A percentile compares a stretch with the other conserved stretches of the same genome.
phyloP scores from a whole-genome alignment of 352 stramenopile species.

The Blastocystis sp. region DNA sequence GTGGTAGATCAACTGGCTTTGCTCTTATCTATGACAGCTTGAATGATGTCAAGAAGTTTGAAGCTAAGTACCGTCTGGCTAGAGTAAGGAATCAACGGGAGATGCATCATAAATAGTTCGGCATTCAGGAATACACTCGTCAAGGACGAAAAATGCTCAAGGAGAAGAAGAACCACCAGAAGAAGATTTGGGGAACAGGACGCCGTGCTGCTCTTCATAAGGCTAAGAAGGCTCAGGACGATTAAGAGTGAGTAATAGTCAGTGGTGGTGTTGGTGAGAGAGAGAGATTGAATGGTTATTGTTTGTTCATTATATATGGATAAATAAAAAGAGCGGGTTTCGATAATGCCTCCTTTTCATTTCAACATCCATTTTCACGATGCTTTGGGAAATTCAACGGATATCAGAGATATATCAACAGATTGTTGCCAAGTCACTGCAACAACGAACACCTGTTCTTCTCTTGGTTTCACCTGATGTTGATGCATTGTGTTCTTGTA shows the following conservation, averaged over 20 bases:
- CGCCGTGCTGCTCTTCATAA: constrained; percentile 68
- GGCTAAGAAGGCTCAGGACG: constrained; percentile 68
- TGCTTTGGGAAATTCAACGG: background rate
- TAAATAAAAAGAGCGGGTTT: background rate
- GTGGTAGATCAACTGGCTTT: constrained; percentile 61
- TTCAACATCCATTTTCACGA: background rate
- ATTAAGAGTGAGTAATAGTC: constrained; percentile 19
- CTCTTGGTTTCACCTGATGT: constrained; percentile 28
- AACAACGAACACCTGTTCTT: background rate
- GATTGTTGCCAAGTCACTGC: background rate
- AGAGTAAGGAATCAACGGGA: background rate
- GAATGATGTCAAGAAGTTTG: constrained; percentile 67
- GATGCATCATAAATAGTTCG: background rate
- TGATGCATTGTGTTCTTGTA: constrained; percentile 9
- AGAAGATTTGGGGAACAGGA: constrained; percentile 68
- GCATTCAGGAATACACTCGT: constrained; percentile 55
- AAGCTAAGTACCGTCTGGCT: constrained; percentile 62
- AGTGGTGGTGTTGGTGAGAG: too few relatives aligned
- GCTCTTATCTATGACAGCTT: constrained; percentile 66
- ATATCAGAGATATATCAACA: constrained; percentile 9
- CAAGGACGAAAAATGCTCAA: constrained; percentile 66
- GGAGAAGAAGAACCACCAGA: constrained; percentile 68
- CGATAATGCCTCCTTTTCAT: background rate
- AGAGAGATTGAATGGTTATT: background rate
- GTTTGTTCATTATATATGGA: background rate